Evolutionary conservation across 306 rosid genomes (phyloP).

Genomic region (Calophaca sinica): DNA sequence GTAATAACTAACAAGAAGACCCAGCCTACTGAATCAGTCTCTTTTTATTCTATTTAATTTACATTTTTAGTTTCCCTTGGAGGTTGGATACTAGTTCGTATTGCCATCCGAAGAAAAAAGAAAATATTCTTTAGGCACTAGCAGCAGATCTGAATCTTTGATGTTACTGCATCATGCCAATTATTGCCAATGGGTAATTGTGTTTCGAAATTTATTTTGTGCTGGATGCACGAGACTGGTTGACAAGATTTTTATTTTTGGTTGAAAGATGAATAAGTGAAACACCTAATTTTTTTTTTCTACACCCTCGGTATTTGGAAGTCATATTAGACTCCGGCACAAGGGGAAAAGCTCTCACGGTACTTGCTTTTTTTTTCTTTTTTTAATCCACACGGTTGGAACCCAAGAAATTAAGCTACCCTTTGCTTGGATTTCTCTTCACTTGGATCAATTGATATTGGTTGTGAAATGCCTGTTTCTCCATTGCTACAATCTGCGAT

Average conservation of each 20-base stretch:
- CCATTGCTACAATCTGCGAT: no score
- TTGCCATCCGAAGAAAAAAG: not conserved
- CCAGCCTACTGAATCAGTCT: conserved; percentile 10
- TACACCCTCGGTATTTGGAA: no score
- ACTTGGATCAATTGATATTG: no score
- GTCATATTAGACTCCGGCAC: no score
- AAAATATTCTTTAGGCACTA: not conserved
- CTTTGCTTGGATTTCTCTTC: no score
- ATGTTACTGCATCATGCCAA: conserved; percentile 14
- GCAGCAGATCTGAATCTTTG: conserved; percentile 16
- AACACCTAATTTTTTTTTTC: not conserved
- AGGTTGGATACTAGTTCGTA: conserved; percentile 16
- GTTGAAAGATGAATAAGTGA: not conserved
- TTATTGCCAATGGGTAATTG: conserved; percentile 3
- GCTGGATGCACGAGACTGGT: conserved; percentile 11
- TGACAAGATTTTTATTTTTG: not conserved
- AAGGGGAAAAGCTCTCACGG: no score
- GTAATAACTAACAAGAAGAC: conserved; percentile 16
- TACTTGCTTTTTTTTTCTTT: no score
- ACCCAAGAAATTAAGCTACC: no score
- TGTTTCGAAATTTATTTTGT: conserved; percentile 4
- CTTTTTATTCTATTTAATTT: not conserved
- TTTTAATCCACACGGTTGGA: no score
- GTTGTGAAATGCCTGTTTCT: no score
- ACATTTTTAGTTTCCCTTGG: not conserved